Base-by-base conservation (phyloP, 441 rosid genomes). In the Rhodomyrtus psidioides region DNA sequence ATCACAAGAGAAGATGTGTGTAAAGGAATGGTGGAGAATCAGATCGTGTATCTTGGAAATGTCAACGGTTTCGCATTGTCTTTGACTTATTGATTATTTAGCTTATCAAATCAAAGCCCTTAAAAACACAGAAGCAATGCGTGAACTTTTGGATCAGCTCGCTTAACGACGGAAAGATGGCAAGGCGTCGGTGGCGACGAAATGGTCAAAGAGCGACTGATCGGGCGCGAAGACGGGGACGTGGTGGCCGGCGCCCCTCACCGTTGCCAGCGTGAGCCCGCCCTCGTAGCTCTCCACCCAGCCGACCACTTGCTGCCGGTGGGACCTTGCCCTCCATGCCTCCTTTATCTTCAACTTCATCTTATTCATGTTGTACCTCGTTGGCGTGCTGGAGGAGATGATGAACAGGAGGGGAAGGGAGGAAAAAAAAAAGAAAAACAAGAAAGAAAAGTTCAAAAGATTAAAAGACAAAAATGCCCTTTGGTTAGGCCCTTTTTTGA, bases 301-400 rank as follows among this genome's bases (percentile, higher is more conserved):
- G 30, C 95, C 95, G 79, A 87, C 93, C 55, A 92, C 95, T 85
- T 93, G 92, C 75, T 39, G 84, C 83, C 89, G 85, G 86, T 93
- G 90, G 76, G 90, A 93, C 94, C 95, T 91, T 30, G 94, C 90
- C 85, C 94, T 88, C 95, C 94, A 93, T 54, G 90, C 90, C 58
- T 83, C 85, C 83, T 86, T 54, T 12, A 90, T 84, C 60, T 87
- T 89, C n/a, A 92, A 49, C 27, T 92, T 88, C 89, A 92, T 84
- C 84, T 89, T 88, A 58, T 91, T 91, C 83, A 93, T 87, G 86
- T 92, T 89, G 87, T 92, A 92, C 30, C 94, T 90, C 8, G 92
- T 92, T 42, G 92, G 87, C 54, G 93, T 93, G n/a, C n/a, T n/a
- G n/a, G n/a, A n/a, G n/a, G n/a, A n/a, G n/a, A n/a, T n/a, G n/a